phyloP scores from a whole-genome alignment of 2,329 filamentous ascomycete species.

The Phaeophleospora eucalypticola region DNA sequence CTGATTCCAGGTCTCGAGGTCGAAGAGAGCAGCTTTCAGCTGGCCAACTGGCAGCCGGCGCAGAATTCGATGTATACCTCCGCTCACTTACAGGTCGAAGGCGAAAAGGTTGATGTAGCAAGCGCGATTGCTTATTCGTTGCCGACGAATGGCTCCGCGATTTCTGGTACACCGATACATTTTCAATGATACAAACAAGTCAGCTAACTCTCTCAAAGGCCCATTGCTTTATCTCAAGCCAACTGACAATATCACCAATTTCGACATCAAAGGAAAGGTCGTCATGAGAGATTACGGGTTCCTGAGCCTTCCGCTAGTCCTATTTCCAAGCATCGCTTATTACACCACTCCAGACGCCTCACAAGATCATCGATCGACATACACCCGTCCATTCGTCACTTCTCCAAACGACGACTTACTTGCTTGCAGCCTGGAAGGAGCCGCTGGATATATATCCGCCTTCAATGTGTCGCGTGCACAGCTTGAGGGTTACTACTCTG shows the following conservation, averaged over 20 bases:
- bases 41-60: constrained; percentile 8
- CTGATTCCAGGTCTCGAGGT: background rate
- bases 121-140: constrained; percentile 5
- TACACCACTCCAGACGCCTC: background rate
- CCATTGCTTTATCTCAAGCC: constrained; percentile 1
- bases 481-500: constrained; percentile 4
- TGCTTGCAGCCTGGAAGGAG: constrained; percentile 2
- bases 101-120: constrained; percentile 2
- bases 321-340: constrained; percentile 2
- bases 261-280: constrained; percentile 5
- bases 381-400: constrained; percentile 6
- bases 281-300: constrained; percentile 4
- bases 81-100: constrained; percentile 1
- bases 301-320: background rate
- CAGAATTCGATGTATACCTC: constrained; percentile 1
- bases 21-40: constrained; percentile 3
- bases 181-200: background rate
- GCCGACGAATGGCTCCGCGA: constrained; percentile 6
- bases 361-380: background rate
- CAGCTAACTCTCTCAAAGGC: background rate
- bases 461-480: constrained; percentile 7
- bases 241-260: constrained; percentile 1
- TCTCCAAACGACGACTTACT: constrained; percentile 1
- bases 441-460: constrained; percentile 8
- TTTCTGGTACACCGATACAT: constrained; percentile 3